Conservation (phyloP, 441 rosid species). For the Heliophila coronopifolia region DNA sequence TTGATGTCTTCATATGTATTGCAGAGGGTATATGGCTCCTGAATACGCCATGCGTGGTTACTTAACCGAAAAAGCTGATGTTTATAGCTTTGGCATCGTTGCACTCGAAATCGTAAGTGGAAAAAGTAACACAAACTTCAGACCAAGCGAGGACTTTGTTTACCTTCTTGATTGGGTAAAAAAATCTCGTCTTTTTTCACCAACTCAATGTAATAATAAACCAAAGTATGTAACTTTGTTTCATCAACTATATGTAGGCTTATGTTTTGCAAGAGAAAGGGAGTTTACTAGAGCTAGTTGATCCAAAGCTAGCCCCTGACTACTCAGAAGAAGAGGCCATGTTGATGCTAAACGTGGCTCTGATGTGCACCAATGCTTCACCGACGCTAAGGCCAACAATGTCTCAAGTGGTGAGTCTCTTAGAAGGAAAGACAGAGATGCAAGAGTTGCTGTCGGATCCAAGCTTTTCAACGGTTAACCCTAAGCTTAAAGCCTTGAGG, state of each 20-base stretch:
- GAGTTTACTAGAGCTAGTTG: conserved; percentile 58
- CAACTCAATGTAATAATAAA: background rate
- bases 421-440: conserved; percentile 66
- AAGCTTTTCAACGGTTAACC: conserved; percentile 51
- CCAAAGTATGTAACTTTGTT: background rate
- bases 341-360: conserved; percentile 68
- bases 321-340: conserved; percentile 63
- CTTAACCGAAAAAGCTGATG: conserved; percentile 67
- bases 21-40: conserved; percentile 41
- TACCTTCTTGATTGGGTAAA: conserved; percentile 81
- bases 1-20: conserved; percentile 11
- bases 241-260: conserved; percentile 39
- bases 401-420: conserved; percentile 85
- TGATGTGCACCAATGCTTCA: conserved; percentile 72
- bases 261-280: conserved; percentile 80
- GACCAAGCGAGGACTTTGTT: conserved; percentile 71
- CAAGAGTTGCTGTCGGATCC: conserved; percentile 73
- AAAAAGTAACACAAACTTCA: conserved; percentile 71
- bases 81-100: conserved; percentile 78
- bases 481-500: conserved; percentile 60
- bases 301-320: conserved; percentile 46
- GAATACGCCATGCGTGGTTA: conserved; percentile 82
- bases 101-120: conserved; percentile 64
- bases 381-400: conserved; percentile 78
- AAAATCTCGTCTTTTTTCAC: background rate